Conservation (phyloP, 139 green algal species). For the Tetradesmus obliquus region DNA sequence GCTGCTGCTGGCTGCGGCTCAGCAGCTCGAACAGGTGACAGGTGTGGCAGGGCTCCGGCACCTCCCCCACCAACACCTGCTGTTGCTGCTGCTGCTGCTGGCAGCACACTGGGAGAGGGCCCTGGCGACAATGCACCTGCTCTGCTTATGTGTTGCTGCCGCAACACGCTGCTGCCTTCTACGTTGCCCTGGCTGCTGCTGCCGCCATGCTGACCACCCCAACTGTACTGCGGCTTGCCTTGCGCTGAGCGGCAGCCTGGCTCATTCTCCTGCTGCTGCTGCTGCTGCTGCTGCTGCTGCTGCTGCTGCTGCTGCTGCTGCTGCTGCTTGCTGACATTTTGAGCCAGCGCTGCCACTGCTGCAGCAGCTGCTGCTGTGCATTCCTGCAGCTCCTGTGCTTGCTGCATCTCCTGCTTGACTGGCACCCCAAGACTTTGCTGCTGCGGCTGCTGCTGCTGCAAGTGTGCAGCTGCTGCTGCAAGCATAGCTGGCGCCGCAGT, state of each 20-base stretch:
- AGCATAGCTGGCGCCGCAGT: not conserved
- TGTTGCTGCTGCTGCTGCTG: not conserved
- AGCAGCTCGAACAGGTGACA: not conserved
- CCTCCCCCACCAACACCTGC: not conserved
- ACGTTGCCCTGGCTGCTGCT: not conserved
- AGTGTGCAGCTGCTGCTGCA: not conserved
- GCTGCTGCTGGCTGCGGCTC: not conserved
- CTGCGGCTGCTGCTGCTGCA: not conserved
- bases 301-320: constrained; percentile 30
- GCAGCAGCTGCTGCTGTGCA: constrained; percentile 16
- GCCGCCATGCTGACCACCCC: not conserved
- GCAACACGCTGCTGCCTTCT: not conserved
- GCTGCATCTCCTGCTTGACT: constrained; percentile 15
- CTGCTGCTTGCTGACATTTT: not conserved
- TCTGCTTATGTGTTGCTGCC: not conserved
- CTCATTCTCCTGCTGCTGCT: not conserved
- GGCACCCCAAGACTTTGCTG: not conserved
- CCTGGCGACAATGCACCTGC: not conserved
- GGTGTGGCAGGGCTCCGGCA: not conserved
- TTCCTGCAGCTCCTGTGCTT: not conserved
- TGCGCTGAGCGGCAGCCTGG: not conserved
- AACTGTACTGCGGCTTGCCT: not conserved
- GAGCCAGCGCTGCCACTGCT: constrained; percentile 3
- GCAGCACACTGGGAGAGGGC: not conserved
- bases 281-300: constrained; percentile 27